Evolutionary conservation across 345 rosid species (phyloP), one percentile per base, ranked within the genome.

Genomic region (Eucalyptus urophylla): DNA sequence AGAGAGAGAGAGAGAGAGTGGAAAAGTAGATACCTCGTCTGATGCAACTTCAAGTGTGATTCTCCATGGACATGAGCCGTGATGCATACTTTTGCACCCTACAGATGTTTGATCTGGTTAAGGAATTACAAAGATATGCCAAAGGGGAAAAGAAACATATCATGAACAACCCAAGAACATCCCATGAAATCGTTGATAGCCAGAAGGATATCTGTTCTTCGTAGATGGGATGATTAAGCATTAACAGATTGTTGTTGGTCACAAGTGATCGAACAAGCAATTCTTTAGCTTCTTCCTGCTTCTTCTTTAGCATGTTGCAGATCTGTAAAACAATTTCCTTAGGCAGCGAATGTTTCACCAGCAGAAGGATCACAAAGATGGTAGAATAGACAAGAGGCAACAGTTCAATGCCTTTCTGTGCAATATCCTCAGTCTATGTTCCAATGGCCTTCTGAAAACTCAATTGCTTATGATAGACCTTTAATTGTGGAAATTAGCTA

Each of bases 131-230:
- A 45, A 44, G 43, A 22, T 56, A 33, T 37, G 27, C 14, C 10
- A 83, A 58, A 87, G 49, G 51, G 53, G 50, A 88, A 56, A 76
- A 76, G 15, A 37, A 37, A 76, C 27, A 76, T 21, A 21, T 37
- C 47, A 0, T 19, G 14, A 21, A 76, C 47, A 76, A 11, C 83
- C 45, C 45, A 76, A 44, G 8, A 44, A 56, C 62, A 56, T 56
- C 62, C 62, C 11, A 3, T 31, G 86, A 87, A 87, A 76, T 49
- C 44, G 50, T 80, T 86, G 27, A 56, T 8, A 86, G 31, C 40
- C 58, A 80, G n/a, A 94, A 96, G 99, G 99, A 98, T 97, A 98
- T 96, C 93, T 98, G 94, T 89, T 93, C 95, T 60, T 95, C 95
- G 50, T 91, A 90, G 86, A 94, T 91, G 90, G 98, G 98, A 94